Evolutionary conservation across 306 rosid genomes (phyloP).

Genomic region (Cyclanthera cordifolia): DNA sequence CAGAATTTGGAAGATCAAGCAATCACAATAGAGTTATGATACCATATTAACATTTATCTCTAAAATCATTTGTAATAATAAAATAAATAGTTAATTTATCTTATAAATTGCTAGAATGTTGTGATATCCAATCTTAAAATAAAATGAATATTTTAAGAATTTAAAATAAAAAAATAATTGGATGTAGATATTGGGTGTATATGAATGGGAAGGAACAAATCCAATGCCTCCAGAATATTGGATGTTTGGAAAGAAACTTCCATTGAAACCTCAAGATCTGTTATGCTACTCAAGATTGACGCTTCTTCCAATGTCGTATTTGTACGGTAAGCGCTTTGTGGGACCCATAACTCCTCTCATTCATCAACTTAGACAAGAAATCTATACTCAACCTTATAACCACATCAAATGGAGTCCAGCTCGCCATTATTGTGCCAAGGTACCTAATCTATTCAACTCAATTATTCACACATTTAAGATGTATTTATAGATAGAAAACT

Average conservation of each 20-base stretch:
- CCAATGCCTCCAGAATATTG: conserved; percentile 19
- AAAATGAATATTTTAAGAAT: no score
- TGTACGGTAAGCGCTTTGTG: conserved; percentile 45
- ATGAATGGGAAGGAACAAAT: conserved; percentile 12
- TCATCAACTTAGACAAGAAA: conserved; percentile 28
- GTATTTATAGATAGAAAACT: no score
- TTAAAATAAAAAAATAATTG: neutral
- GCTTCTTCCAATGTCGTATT: conserved; percentile 50
- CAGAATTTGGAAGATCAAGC: no score
- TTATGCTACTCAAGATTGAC: conserved; percentile 39
- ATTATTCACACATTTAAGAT: no score
- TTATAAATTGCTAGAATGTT: no score
- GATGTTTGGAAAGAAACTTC: conserved; percentile 11
- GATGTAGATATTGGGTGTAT: conserved; percentile 18
- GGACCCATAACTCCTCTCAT: conserved; percentile 35
- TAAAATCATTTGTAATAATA: no score
- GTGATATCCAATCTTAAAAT: no score
- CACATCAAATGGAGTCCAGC: conserved; percentile 39
- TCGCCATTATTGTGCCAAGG: conserved; percentile 38
- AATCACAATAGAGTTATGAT: no score
- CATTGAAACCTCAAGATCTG: conserved; percentile 20
- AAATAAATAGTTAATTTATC: no score
- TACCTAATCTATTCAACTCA: no score
- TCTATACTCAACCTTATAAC: conserved; percentile 35
- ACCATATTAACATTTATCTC: no score